Conservation (phyloP, 1,284 basidiomycete species). For the Microbotryomycetes sp. region DNA sequence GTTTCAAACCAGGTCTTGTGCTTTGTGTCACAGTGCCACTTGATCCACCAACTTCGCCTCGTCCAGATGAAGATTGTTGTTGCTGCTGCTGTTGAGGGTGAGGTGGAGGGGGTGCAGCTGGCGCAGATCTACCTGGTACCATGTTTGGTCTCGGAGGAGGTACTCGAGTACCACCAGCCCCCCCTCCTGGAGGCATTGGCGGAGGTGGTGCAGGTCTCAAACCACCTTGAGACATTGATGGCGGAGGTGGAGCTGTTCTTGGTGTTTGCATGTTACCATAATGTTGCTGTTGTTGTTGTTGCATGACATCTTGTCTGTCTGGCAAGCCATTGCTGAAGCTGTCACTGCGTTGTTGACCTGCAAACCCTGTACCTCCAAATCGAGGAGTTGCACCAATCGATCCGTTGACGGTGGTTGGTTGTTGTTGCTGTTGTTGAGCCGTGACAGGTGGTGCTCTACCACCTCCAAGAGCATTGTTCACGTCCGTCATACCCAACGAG, state of each 20-base stretch:
- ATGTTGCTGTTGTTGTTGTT: no score
- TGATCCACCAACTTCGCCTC: background rate
- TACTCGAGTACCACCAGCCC: background rate
- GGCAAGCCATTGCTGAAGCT: no score
- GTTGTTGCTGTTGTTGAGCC: background rate
- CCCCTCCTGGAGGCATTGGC: background rate
- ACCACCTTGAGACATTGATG: background rate
- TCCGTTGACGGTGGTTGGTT: background rate
- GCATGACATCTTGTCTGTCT: no score
- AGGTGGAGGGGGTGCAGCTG: constrained; percentile 16
- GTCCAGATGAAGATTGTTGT: background rate
- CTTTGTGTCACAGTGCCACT: background rate
- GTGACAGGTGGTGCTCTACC: background rate
- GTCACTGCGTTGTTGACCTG: constrained; percentile 49
- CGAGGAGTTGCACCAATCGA: constrained; percentile 79
- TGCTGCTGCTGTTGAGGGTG: background rate
- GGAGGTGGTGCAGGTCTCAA: background rate
- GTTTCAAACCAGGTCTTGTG: constrained; percentile 22
- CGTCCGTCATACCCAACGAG: constrained; percentile 26
- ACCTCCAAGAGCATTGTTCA: constrained; percentile 2
- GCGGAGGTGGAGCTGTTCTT: background rate
- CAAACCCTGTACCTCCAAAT: constrained; percentile 77
- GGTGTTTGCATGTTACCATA: background rate
- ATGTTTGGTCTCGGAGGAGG: constrained; percentile 5
- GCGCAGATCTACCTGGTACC: constrained; percentile 22